These are phyloP conservation scores for Celoporthe dispersa DNA, from an alignment of 2,329 filamentous ascomycete genomes.

Conservation along the genomic window DNA sequence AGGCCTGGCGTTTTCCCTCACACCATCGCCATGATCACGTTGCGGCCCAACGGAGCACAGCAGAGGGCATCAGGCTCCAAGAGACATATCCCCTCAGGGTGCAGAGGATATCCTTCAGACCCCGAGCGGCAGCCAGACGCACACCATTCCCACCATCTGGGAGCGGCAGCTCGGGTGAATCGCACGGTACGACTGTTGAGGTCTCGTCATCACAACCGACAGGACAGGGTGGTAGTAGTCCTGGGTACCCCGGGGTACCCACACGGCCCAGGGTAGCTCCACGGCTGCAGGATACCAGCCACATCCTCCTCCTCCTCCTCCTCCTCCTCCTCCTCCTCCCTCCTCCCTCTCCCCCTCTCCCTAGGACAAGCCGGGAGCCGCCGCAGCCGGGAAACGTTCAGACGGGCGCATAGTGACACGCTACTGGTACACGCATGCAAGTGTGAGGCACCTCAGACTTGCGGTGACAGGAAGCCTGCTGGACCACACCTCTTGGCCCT, in stretches of 20 bases:
- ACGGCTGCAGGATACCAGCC: conserved; percentile 9
- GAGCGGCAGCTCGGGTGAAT: conserved; percentile 1
- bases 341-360: background rate
- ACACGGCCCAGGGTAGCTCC: conserved; percentile 12
- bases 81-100: background rate
- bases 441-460: background rate
- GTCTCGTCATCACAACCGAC: background rate
- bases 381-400: background rate
- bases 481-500: background rate
- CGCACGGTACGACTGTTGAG: background rate
- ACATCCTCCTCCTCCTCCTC: background rate
- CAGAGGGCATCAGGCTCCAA: background rate
- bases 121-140: background rate
- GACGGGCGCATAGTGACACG: conserved; percentile 7
- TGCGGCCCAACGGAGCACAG: background rate
- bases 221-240: conserved; percentile 1
- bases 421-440: background rate
- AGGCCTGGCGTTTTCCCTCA: background rate
- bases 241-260: conserved; percentile 2
- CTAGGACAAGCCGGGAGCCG: background rate
- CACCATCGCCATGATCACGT: background rate
- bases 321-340: background rate
- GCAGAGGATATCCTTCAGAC: background rate
- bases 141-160: background rate
- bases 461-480: background rate